These are phyloP conservation scores for Martensiomyces pterosporus DNA, from an alignment of 192 early-diverging fungal species.

Conservation along the genomic window DNA sequence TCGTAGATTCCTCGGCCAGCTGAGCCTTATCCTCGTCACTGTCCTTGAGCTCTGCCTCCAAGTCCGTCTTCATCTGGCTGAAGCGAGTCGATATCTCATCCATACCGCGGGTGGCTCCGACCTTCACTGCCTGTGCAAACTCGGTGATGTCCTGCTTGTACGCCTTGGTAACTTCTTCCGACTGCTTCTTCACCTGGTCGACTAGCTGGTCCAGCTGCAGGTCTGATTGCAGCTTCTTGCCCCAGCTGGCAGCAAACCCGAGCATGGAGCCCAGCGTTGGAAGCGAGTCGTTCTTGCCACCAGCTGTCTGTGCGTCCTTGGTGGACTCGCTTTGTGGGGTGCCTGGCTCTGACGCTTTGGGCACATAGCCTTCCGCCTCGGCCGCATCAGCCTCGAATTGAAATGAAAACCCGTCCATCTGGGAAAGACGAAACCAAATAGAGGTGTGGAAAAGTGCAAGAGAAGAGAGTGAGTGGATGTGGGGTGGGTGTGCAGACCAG, in stretches of 20 bases:
- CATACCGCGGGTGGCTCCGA: slow-evolving; percentile 31
- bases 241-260: slow-evolving; percentile 43
- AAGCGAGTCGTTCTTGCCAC: slow-evolving; percentile 1
- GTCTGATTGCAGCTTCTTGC: slow-evolving; percentile 29
- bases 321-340: background rate
- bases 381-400: slow-evolving; percentile 40
- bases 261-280: slow-evolving; percentile 32
- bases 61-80: slow-evolving; percentile 23
- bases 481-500: too few relatives aligned
- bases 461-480: too few relatives aligned
- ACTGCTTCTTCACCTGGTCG: slow-evolving; percentile 43
- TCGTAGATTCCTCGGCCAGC: too few relatives aligned
- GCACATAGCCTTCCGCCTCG: slow-evolving; percentile 35
- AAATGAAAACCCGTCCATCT: slow-evolving; percentile 37
- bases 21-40: background rate
- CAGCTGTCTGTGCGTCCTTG: background rate
- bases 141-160: slow-evolving; percentile 44
- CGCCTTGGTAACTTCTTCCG: slow-evolving; percentile 36
- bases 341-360: slow-evolving; percentile 7
- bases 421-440: slow-evolving; percentile 1
- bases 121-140: slow-evolving; percentile 40
- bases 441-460: background rate
- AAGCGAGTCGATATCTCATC: slow-evolving; percentile 37
- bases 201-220: slow-evolving; percentile 32
- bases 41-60: slow-evolving; percentile 9